A percentile compares a stretch with the other conserved stretches of the same genome.
phyloP scores from a whole-genome alignment of 345 rosid species.

The Alliaria petiolata region DNA sequence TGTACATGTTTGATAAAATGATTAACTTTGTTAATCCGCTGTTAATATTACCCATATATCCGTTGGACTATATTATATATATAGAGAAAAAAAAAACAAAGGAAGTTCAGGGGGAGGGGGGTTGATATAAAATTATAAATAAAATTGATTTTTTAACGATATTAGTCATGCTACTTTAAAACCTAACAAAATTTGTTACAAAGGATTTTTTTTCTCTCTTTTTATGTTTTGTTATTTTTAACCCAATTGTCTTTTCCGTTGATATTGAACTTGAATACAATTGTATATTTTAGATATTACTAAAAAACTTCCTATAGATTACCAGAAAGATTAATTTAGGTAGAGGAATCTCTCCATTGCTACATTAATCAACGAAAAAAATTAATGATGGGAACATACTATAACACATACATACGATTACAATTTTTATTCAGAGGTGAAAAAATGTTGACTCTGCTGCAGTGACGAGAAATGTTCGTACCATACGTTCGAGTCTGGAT shows the following conservation, averaged over 20 bases:
- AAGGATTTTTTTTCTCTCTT: too few relatives aligned
- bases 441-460: slow-evolving; percentile 18
- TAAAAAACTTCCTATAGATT: not conserved
- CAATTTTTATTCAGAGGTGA: not conserved
- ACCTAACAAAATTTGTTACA: too few relatives aligned
- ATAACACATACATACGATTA: not conserved
- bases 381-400: not conserved
- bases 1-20: not conserved
- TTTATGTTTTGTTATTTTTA: too few relatives aligned
- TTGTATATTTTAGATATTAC: not conserved
- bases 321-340: not conserved
- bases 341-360: not conserved
- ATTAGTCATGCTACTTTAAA: too few relatives aligned
- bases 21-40: not conserved
- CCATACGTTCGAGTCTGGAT: slow-evolving; percentile 33
- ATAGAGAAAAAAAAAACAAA: too few relatives aligned
- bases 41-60: not conserved
- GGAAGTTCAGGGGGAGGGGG: too few relatives aligned
- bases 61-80: not conserved
- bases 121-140: too few relatives aligned
- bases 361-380: not conserved
- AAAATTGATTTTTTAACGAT: too few relatives aligned
- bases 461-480: slow-evolving; percentile 28
- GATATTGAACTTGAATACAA: too few relatives aligned
- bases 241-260: not conserved